phyloP scores from a whole-genome alignment of 2,329 filamentous ascomycete genomes.

The Fusarium robinianum region DNA sequence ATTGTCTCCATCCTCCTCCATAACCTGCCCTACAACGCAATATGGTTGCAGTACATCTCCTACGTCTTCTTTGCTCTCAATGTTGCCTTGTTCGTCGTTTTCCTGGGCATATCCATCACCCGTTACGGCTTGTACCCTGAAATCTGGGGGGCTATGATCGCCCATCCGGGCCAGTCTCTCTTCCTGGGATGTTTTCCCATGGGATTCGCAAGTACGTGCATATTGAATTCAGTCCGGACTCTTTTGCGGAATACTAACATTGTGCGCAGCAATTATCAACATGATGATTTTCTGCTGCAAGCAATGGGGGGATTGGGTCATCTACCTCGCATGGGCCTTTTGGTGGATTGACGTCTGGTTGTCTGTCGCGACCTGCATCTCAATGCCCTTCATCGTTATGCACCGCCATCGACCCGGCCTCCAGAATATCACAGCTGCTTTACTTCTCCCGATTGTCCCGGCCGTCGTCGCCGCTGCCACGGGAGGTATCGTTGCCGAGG shows the following conservation, averaged over 20 bases:
- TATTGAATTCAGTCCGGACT: not conserved
- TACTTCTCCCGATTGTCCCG: conserved; percentile 68
- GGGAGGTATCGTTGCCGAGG: conserved; percentile 66
- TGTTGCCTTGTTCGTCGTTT: conserved; percentile 58
- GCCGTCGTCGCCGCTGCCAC: conserved; percentile 68
- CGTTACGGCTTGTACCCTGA: conserved; percentile 68
- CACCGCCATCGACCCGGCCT: conserved; percentile 52
- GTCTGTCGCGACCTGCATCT: conserved; percentile 58
- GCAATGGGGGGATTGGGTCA: conserved; percentile 64
- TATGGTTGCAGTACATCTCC: conserved; percentile 62
- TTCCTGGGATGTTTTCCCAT: conserved; percentile 73
- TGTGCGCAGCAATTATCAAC: conserved; percentile 59
- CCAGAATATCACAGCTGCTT: conserved; percentile 65
- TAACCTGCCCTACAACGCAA: conserved; percentile 63
- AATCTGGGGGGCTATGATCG: conserved; percentile 69
- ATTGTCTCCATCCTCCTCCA: conserved; percentile 67
- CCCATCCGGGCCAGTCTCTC: conserved; percentile 67
- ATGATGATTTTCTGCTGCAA: conserved; percentile 65
- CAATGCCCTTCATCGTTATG: conserved; percentile 61
- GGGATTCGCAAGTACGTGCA: conserved; percentile 60
- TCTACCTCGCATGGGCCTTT: conserved; percentile 58
- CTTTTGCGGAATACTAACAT: conserved; percentile 10
- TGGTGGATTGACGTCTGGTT: conserved; percentile 63
- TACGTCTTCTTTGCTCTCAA: conserved; percentile 66
- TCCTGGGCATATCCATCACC: conserved; percentile 57